Conservation (phyloP, 176 grass and related monocot genomes). For the Cenchrus fungigraminus region DNA sequence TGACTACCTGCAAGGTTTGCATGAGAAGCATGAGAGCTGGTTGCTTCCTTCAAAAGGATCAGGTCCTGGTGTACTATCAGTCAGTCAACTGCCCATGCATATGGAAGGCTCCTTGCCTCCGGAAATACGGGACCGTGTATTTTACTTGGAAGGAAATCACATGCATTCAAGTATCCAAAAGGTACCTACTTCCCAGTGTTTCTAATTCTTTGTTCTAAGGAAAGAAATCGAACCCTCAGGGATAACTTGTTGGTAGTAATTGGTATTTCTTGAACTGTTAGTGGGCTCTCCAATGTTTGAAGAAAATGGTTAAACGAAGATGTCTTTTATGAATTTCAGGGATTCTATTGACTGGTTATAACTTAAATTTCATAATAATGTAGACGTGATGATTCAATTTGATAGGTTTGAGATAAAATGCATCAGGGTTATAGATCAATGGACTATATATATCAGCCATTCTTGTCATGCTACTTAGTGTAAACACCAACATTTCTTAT, state of each 20-base stretch:
- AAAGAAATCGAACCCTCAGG: background rate
- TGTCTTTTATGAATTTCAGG: background rate
- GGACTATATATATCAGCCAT: background rate
- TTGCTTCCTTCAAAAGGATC: constrained; percentile 67
- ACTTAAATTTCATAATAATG: background rate
- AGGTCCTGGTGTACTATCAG: constrained; percentile 64
- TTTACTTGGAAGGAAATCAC: constrained; percentile 89
- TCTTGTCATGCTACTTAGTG: background rate
- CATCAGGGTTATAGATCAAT: background rate
- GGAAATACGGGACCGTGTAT: constrained; percentile 79
- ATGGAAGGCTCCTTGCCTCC: constrained; percentile 70
- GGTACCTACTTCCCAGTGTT: constrained; percentile 41
- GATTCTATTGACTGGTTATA: background rate
- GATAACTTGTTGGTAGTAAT: background rate
- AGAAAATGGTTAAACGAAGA: background rate
- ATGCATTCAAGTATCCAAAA: constrained; percentile 95
- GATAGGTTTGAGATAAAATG: background rate
- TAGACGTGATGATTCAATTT: background rate
- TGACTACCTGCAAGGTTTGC: constrained; percentile 86
- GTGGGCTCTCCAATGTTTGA: background rate
- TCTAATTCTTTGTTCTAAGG: background rate
- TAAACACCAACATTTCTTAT: background rate
- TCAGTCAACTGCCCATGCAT: constrained; percentile 67
- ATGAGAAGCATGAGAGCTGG: constrained; percentile 99
- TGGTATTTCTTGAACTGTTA: background rate